Evolutionary conservation across 768 basidiomycete species (phyloP).

Genomic region (Leccinum fibrillosum): DNA sequence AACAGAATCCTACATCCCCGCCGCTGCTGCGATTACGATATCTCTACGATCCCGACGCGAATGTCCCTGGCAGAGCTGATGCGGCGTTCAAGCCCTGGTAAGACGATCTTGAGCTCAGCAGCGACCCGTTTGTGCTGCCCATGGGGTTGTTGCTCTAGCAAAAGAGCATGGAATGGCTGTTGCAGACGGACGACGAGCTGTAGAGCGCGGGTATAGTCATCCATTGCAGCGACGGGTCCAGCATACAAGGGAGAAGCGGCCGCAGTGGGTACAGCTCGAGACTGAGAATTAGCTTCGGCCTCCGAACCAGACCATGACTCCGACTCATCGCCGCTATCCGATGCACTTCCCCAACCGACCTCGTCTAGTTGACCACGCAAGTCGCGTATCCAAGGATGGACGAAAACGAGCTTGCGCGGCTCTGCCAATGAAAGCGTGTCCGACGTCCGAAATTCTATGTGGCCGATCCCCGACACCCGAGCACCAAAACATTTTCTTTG

Average conservation of each 20-base stretch:
- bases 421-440: too few relatives aligned
- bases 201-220: neutral
- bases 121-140: neutral
- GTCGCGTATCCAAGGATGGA: constrained; percentile 12
- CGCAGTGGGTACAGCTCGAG: neutral
- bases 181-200: constrained; percentile 4
- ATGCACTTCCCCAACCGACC: neutral
- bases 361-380: neutral
- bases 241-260: neutral
- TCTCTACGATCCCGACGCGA: neutral
- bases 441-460: neutral
- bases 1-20: too few relatives aligned
- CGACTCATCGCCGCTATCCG: neutral
- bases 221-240: neutral
- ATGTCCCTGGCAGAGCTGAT: neutral
- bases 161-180: constrained; percentile 6
- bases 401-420: neutral
- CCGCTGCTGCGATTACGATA: neutral
- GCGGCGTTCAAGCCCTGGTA: neutral
- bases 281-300: neutral
- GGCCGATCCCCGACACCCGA: neutral
- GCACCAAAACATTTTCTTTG: neutral
- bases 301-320: neutral
- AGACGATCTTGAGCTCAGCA: neutral
- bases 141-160: neutral